Conservation (phyloP, 257 asterid genomes). For the Penstemon barbatus region DNA sequence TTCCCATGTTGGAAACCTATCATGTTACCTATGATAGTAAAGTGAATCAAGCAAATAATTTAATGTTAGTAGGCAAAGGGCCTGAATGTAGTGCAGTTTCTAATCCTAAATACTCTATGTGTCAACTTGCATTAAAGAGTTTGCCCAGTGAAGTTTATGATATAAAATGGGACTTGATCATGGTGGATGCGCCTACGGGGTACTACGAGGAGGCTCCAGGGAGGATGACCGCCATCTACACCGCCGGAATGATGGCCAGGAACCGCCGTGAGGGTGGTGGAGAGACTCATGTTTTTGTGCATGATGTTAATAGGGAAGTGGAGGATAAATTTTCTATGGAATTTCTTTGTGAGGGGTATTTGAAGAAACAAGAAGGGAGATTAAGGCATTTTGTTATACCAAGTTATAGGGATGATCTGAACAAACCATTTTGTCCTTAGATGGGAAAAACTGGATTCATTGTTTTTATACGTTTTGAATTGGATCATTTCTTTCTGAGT, state of each 20-base stretch:
- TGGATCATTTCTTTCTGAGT: no score
- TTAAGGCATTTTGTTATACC: constrained; percentile 81
- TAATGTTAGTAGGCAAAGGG: constrained; percentile 66
- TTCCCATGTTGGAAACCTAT: constrained; percentile 70
- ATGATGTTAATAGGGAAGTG: constrained; percentile 84
- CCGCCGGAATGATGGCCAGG: constrained; percentile 96
- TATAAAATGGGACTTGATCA: constrained; percentile 74
- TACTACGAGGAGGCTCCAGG: constrained; percentile 89
- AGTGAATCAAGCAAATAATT: constrained; percentile 57
- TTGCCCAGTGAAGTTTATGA: constrained; percentile 63
- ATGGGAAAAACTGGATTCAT: background rate
- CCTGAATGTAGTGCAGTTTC: constrained; percentile 62
- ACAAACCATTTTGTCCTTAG: constrained; percentile 75
- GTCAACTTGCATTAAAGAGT: constrained; percentile 72
- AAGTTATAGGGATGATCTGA: constrained; percentile 47
- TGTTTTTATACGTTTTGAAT: no score
- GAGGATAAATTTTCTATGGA: constrained; percentile 72
- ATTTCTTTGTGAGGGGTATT: constrained; percentile 70
- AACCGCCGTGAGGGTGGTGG: constrained; percentile 38
- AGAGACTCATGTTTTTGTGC: constrained; percentile 76
- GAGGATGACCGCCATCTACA: constrained; percentile 82
- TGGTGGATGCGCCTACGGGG: constrained; percentile 94
- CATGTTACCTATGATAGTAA: constrained; percentile 65
- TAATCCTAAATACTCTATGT: constrained; percentile 69
- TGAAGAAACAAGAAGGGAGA: constrained; percentile 81